These are phyloP conservation scores for Licmophora abbreviata DNA, from an alignment of 108 stramenopile species.

Conservation along the genomic window DNA sequence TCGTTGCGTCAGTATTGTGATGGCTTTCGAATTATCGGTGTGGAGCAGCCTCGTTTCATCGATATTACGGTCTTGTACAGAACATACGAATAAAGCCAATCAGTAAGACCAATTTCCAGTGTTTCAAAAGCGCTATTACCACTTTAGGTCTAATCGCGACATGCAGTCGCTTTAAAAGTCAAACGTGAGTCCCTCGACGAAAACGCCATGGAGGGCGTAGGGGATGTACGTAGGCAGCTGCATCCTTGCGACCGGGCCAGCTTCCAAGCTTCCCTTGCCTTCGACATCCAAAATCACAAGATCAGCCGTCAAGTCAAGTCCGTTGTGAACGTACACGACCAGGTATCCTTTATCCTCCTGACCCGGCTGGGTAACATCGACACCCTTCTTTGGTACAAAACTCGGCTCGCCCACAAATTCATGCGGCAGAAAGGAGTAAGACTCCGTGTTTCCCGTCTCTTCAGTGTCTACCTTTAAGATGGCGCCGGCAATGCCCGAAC, in stretches of 20 bases:
- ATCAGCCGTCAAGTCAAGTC: conserved; percentile 22
- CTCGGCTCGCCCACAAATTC: conserved; percentile 20
- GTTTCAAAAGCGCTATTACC: no score
- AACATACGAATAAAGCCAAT: no score
- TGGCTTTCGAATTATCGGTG: no score
- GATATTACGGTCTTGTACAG: no score
- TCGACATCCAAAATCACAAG: conserved; percentile 35
- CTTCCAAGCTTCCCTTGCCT: neutral
- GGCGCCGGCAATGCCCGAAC: conserved; percentile 8
- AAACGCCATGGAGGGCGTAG: conserved; percentile 3
- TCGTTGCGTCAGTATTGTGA: no score
- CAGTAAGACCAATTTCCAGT: no score
- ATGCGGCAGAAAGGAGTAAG: conserved; percentile 11
- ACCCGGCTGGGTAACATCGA: neutral
- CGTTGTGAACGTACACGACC: conserved; percentile 15
- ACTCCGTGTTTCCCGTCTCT: neutral
- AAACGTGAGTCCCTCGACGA: conserved; percentile 5
- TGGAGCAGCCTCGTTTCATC: no score
- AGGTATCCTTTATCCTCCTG: conserved; percentile 45
- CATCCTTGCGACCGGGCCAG: neutral
- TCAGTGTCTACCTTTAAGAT: conserved; percentile 16
- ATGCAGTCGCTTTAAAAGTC: no score
- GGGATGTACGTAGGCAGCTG: conserved; percentile 3
- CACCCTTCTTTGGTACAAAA: conserved; percentile 20
- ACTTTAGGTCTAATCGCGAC: no score